Evolutionary conservation across 2,329 filamentous ascomycete species (phyloP), one percentile per base, ranked within the genome.

Genomic region (Phyllosticta paracitricarpa): DNA sequence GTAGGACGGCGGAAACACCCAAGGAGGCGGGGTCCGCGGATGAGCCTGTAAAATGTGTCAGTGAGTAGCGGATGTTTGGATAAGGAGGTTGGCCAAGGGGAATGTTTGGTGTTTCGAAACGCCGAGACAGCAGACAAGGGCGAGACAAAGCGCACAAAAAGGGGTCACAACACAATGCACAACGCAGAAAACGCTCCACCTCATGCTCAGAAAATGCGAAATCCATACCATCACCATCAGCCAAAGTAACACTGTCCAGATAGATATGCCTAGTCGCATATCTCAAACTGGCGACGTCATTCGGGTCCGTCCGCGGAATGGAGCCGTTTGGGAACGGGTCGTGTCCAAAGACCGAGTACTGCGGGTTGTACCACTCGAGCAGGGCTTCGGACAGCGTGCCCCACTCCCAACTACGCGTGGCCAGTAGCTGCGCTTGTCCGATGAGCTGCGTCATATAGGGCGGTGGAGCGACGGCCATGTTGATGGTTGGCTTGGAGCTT

Each of bases 11-110:
- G 17, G 75, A 70, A 14, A 79, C 74, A 3, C 78, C 76, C 7
- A 81, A 69, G 4, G 77, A 73, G 17, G 77, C 75, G 2, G 78
- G 76, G 63, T 81, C 78, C 25, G 75, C 73, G 17, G 75, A 72
- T 7, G 75, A 64, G 28, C 67, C 70, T 70, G 25, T 33, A 8
- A 28, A 28, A 28, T 28, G 26, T 8, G 28, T 30, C 2, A 30
- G 28, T 30, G 28, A 30, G 28, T 30, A 7, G 19, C 9, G 30
- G 22, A 9, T 19, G 40, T 14, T 63, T 53, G 61, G 58, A 26
- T n/a, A 55, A 25, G 33, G 25, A 22, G 24, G 1, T 25, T 35
- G 52, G 22, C 24, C 7, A 33, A 28, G 54, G 51, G 12, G 56
- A 30, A 22, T 5, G 24, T 24, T 0, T 19, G 12, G 33, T 62